A percentile compares a stretch with the other conserved stretches of the same genome.
phyloP scores from a whole-genome alignment of 2,329 filamentous ascomycete species.

The Claviceps spartinae region DNA sequence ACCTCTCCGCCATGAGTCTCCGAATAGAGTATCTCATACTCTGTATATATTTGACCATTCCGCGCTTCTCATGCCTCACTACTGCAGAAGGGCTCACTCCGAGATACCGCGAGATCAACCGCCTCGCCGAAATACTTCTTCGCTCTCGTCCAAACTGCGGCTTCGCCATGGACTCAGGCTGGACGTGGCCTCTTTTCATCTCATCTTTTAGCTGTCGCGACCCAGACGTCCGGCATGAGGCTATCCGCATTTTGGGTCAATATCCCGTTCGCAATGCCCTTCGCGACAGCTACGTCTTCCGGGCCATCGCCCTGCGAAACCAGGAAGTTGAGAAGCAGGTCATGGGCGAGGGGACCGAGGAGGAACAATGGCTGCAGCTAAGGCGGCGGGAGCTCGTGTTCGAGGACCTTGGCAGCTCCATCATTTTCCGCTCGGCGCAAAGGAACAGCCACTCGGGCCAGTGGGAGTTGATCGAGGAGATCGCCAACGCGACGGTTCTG shows the following conservation, averaged over 20 bases:
- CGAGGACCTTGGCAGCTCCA: constrained; percentile 22
- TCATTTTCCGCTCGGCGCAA: constrained; percentile 24
- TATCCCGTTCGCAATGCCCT: constrained; percentile 31
- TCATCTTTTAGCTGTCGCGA: constrained; percentile 28
- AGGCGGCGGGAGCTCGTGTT: constrained; percentile 24
- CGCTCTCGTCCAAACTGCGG: constrained; percentile 20
- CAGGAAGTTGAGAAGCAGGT: constrained; percentile 21
- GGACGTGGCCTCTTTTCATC: constrained; percentile 30
- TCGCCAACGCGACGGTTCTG: constrained; percentile 17
- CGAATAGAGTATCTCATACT: constrained; percentile 30
- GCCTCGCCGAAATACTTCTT: constrained; percentile 24
- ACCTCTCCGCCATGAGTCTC: constrained; percentile 25
- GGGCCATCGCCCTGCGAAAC: constrained; percentile 26
- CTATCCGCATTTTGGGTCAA: constrained; percentile 25
- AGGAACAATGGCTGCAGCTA: constrained; percentile 27
- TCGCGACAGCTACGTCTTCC: constrained; percentile 27
- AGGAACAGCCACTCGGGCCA: constrained; percentile 16
- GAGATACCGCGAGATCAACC: constrained; percentile 28
- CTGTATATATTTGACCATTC: constrained; percentile 24
- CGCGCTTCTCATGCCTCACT: constrained; percentile 23
- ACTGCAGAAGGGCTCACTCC: constrained; percentile 25
- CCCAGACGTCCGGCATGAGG: constrained; percentile 23
- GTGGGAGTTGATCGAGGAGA: constrained; percentile 27
- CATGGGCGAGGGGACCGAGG: constrained; percentile 17
- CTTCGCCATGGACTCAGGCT: constrained; percentile 33